These are phyloP conservation scores for Teratosphaeria gauchensis DNA, from an alignment of 2,329 filamentous ascomycete species.

Conservation along the genomic window DNA sequence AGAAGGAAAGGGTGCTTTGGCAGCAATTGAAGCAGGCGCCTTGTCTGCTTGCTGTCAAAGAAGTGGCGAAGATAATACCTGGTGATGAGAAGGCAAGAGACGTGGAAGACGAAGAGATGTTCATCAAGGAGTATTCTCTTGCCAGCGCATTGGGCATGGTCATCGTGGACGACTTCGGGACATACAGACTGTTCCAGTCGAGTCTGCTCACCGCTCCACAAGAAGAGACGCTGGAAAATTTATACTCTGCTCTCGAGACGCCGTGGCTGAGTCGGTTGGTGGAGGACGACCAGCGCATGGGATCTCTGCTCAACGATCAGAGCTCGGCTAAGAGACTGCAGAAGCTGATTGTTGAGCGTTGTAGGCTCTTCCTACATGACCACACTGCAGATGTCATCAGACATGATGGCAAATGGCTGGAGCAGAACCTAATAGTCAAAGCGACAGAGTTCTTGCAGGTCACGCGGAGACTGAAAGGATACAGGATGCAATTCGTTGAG, in stretches of 20 bases:
- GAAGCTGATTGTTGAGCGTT: constrained; percentile 76
- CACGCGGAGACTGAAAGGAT: constrained; percentile 63
- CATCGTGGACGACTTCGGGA: constrained; percentile 78
- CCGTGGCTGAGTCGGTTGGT: constrained; percentile 67
- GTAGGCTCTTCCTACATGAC: constrained; percentile 81
- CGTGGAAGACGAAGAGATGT: constrained; percentile 37
- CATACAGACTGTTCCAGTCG: constrained; percentile 79
- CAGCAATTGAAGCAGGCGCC: constrained; percentile 62
- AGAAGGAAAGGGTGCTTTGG: constrained; percentile 69
- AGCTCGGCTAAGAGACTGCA: constrained; percentile 58
- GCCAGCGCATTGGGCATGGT: constrained; percentile 63
- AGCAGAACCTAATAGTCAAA: constrained; percentile 70
- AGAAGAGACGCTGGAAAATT: constrained; percentile 74
- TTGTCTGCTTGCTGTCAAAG: constrained; percentile 76
- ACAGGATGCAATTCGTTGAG: constrained; percentile 59
- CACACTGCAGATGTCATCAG: constrained; percentile 69
- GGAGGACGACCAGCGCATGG: constrained; percentile 66
- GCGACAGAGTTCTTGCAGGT: constrained; percentile 71
- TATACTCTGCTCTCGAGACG: constrained; percentile 75
- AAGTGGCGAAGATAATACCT: constrained; percentile 48
- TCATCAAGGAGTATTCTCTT: constrained; percentile 68
- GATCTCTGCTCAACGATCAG: constrained; percentile 56
- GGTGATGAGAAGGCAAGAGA: constrained; percentile 35
- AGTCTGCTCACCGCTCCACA: constrained; percentile 78
- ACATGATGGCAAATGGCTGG: constrained; percentile 83